phyloP scores from a whole-genome alignment of 257 asterid genomes.

The Solanum peruvianum region DNA sequence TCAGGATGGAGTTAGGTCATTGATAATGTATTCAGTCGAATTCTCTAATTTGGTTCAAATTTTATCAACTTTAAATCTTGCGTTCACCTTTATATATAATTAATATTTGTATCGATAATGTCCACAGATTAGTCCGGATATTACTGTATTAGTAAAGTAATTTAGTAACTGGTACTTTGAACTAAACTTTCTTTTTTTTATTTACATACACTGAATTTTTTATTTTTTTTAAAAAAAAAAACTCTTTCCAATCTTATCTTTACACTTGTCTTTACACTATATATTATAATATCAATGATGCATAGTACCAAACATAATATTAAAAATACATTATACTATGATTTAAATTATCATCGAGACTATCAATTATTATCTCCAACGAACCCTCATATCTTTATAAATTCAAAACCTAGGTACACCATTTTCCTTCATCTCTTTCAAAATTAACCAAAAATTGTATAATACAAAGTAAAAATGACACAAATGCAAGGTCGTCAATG shows the following conservation, averaged over 20 bases:
- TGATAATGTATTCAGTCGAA: too few relatives aligned
- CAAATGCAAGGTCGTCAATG: slow-evolving; percentile 21
- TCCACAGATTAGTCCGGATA: neutral
- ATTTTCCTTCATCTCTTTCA: neutral
- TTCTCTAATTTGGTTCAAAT: neutral
- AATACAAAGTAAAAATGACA: neutral
- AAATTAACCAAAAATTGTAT: neutral
- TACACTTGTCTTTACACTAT: neutral
- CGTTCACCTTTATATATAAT: neutral
- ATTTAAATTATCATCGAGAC: neutral
- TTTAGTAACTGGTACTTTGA: neutral
- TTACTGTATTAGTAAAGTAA: neutral
- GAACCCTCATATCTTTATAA: neutral
- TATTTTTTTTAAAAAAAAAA: neutral
- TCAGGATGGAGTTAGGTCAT: too few relatives aligned
- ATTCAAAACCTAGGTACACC: neutral
- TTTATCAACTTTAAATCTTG: too few relatives aligned
- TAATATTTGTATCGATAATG: neutral
- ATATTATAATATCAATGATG: neutral
- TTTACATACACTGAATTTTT: neutral
- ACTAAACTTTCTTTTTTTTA: neutral
- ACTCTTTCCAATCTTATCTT: neutral
- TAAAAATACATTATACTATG: neutral
- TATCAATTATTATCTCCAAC: neutral
- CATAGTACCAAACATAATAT: neutral